phyloP scores from a whole-genome alignment of 2,329 filamentous ascomycete species.

The Lecanosticta acicola region DNA sequence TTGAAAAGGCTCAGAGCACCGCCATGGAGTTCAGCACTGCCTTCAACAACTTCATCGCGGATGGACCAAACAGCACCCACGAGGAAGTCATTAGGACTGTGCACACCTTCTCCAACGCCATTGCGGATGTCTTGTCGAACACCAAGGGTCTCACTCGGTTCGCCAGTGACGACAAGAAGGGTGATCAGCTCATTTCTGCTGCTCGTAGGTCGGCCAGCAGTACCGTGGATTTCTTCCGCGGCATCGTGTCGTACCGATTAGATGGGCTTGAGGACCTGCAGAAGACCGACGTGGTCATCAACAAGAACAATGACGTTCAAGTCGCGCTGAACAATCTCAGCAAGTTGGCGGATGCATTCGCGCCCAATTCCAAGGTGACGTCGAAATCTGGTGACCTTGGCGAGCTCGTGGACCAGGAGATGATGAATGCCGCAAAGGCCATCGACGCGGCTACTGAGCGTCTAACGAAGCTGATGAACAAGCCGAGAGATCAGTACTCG shows the following conservation, averaged over 20 bases:
- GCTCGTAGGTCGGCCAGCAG: slow-evolving; percentile 79
- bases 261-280: slow-evolving; percentile 85
- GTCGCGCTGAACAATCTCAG: slow-evolving; percentile 89
- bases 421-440: slow-evolving; percentile 89
- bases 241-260: slow-evolving; percentile 86
- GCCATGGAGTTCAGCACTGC: slow-evolving; percentile 96
- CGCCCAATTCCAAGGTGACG: slow-evolving; percentile 78
- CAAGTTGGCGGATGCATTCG: slow-evolving; percentile 86
- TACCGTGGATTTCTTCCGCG: slow-evolving; percentile 91
- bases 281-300: slow-evolving; percentile 96
- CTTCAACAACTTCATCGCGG: slow-evolving; percentile 97
- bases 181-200: slow-evolving; percentile 74
- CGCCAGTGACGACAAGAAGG: slow-evolving; percentile 91
- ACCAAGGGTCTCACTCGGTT: slow-evolving; percentile 91
- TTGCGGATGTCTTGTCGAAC: slow-evolving; percentile 91
- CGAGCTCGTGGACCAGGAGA: slow-evolving; percentile 84
- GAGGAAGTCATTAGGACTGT: slow-evolving; percentile 89
- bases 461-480: slow-evolving; percentile 87
- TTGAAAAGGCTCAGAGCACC: slow-evolving; percentile 90
- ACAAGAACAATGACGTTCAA: slow-evolving; percentile 93
- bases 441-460: slow-evolving; percentile 89
- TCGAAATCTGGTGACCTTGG: slow-evolving; percentile 78
- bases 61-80: slow-evolving; percentile 85
- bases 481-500: slow-evolving; percentile 90
- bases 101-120: slow-evolving; percentile 80